Percentiles rank a stretch among this genome's conserved stretches.
These are phyloP conservation scores for Bathelium albidoporum DNA, from an alignment of 495 filamentous ascomycete species.

Conservation along the genomic window DNA sequence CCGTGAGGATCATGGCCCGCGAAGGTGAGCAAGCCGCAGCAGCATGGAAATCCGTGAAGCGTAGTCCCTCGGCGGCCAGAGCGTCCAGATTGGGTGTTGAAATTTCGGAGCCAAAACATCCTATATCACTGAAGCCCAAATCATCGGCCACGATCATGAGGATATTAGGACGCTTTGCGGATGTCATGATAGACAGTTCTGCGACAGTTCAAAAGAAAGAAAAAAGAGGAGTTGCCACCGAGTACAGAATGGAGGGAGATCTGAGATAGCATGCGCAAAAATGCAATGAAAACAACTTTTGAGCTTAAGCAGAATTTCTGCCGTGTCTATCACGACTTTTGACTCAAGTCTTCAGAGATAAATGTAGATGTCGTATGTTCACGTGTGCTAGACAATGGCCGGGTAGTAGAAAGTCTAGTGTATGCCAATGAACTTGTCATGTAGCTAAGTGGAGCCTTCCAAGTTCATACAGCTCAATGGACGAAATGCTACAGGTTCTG, in stretches of 20 bases:
- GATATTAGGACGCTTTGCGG: slow-evolving; percentile 47
- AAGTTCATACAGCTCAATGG: neutral
- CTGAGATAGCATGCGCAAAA: neutral
- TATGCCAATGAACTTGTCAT: too few species aligned
- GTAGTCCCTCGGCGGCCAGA: slow-evolving; percentile 44
- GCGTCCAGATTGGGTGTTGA: slow-evolving; percentile 51
- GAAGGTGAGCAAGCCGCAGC: slow-evolving; percentile 56
- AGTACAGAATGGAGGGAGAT: neutral
- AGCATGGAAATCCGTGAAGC: slow-evolving; percentile 54
- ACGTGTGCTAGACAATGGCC: too few species aligned
- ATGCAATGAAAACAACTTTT: too few species aligned
- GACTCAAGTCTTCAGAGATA: too few species aligned
- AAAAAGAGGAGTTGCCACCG: neutral
- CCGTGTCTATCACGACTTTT: too few species aligned
- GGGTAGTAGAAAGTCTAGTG: too few species aligned
- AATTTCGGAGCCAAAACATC: slow-evolving; percentile 54
- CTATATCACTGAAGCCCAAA: slow-evolving; percentile 52
- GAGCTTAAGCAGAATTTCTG: too few species aligned
- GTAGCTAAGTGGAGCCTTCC: too few species aligned
- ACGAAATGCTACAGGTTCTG: neutral
- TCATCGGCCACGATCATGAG: slow-evolving; percentile 55
- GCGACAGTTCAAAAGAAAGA: neutral
- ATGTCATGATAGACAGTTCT: slow-evolving; percentile 1
- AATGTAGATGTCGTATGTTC: neutral
- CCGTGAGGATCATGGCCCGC: slow-evolving; percentile 45